Conservation (phyloP, 306 rosid genomes). For the Corylus heterophylla region DNA sequence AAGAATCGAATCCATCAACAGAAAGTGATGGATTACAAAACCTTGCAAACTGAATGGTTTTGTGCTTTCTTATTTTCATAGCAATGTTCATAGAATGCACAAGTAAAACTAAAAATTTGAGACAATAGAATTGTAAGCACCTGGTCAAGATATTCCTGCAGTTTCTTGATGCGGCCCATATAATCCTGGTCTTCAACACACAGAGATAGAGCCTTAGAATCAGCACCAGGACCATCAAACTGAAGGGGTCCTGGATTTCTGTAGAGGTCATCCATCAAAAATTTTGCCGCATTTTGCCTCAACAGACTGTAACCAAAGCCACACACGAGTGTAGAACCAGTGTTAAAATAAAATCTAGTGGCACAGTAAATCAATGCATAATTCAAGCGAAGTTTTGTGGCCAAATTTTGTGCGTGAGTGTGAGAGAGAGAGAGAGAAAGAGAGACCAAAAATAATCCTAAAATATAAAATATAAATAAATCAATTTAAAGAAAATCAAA, state of each 20-base stretch:
- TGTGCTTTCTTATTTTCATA: background rate
- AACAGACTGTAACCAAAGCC: conserved; percentile 64
- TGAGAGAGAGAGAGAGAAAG: background rate
- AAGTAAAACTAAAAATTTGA: background rate
- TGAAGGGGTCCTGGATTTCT: conserved; percentile 99
- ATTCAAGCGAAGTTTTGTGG: background rate
- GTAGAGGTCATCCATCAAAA: conserved; percentile 81
- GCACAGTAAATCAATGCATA: background rate
- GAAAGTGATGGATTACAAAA: conserved; percentile 1
- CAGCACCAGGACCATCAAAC: conserved; percentile 96
- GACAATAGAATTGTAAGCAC: conserved; percentile 29
- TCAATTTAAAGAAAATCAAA: background rate
- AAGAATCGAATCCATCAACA: background rate
- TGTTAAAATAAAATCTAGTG: background rate
- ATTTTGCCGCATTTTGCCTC: conserved; percentile 63
- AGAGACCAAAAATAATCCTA: background rate
- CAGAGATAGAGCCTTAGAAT: conserved; percentile 71
- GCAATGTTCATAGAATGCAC: background rate
- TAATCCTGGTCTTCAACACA: conserved; percentile 95
- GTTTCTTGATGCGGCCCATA: conserved; percentile 97
- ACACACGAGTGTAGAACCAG: conserved; percentile 21
- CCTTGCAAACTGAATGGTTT: background rate
- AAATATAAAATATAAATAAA: background rate
- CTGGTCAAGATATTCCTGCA: conserved; percentile 90
- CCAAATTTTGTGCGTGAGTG: background rate